Percentiles rank a stretch among this genome's conserved stretches.
phyloP scores from a whole-genome alignment of 148 eudicot species.

The Rhododendron ferrugineum region DNA sequence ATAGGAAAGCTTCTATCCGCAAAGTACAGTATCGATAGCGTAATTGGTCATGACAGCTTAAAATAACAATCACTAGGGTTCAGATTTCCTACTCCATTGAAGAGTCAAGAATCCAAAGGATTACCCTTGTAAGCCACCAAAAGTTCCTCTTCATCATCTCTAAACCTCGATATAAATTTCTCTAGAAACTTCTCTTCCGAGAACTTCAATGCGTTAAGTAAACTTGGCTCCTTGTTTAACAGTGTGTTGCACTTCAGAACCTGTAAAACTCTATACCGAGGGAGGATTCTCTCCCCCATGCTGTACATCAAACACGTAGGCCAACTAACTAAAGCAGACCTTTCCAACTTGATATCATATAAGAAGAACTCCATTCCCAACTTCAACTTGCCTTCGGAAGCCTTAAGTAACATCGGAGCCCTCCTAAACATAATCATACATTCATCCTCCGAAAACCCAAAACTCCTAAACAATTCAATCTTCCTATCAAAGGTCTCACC shows the following conservation, averaged over 20 bases:
- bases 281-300: constrained; percentile 21
- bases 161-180: neutral
- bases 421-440: no score
- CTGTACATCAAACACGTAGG: constrained; percentile 16
- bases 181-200: no score
- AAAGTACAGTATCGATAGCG: neutral
- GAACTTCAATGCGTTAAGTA: neutral
- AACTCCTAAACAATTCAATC: no score
- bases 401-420: no score
- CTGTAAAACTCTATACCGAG: constrained; percentile 18
- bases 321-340: neutral
- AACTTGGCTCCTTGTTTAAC: constrained; percentile 5
- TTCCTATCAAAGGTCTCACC: no score
- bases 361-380: no score
- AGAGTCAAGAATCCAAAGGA: no score
- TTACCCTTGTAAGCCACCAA: constrained; percentile 12
- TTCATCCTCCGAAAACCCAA: no score
- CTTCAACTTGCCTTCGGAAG: no score
- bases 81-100: no score
- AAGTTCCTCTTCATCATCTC: constrained; percentile 20
- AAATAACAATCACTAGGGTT: no score
- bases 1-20: neutral
- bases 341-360: no score
- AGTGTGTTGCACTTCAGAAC: constrained; percentile 3
- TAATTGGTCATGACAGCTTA: neutral